Evolutionary conservation across 1,139 yeast genomes (phyloP).

Genomic region (Geotrichum fermentans): DNA sequence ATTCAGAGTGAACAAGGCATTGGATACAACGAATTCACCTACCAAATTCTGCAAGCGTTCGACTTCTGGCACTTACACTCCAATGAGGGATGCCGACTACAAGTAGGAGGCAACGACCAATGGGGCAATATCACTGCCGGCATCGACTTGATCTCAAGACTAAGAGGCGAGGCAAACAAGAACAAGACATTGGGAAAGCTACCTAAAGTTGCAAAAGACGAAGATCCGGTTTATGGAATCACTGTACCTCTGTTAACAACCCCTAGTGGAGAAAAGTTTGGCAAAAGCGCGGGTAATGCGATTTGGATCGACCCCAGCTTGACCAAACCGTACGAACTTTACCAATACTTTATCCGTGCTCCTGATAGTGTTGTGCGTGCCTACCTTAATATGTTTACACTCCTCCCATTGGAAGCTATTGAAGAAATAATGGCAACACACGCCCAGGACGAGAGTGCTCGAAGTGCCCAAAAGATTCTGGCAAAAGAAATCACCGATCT

Average conservation of each 20-base stretch:
- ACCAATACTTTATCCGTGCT: conserved; percentile 71
- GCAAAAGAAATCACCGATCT: conserved; percentile 85
- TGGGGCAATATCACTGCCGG: conserved; percentile 99
- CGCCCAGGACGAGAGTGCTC: conserved; percentile 50
- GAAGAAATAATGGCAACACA: conserved; percentile 52
- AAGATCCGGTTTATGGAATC: conserved; percentile 55
- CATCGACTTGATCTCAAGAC: conserved; percentile 71
- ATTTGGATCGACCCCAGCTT: conserved; percentile 69
- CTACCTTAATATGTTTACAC: conserved; percentile 70
- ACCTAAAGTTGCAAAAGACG: conserved; percentile 7
- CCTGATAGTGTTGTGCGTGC: conserved; percentile 72
- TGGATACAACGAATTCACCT: conserved; percentile 90
- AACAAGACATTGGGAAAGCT: conserved; percentile 11
- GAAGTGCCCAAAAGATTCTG: conserved; percentile 68
- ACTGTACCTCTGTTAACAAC: conserved; percentile 91
- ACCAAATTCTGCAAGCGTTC: conserved; percentile 87
- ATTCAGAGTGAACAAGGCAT: conserved; percentile 66
- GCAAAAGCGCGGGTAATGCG: conserved; percentile 96
- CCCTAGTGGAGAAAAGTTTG: conserved; percentile 88
- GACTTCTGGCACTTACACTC: conserved; percentile 83
- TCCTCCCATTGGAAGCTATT: conserved; percentile 62
- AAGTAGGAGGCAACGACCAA: conserved; percentile 96
- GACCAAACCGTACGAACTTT: conserved; percentile 77
- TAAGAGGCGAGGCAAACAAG: conserved; percentile 30
- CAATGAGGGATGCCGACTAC: conserved; percentile 57